Percentiles rank a stretch among this genome's conserved stretches.
These are phyloP conservation scores for Ceratonia siliqua DNA, from an alignment of 306 rosid genomes.

Conservation along the genomic window DNA sequence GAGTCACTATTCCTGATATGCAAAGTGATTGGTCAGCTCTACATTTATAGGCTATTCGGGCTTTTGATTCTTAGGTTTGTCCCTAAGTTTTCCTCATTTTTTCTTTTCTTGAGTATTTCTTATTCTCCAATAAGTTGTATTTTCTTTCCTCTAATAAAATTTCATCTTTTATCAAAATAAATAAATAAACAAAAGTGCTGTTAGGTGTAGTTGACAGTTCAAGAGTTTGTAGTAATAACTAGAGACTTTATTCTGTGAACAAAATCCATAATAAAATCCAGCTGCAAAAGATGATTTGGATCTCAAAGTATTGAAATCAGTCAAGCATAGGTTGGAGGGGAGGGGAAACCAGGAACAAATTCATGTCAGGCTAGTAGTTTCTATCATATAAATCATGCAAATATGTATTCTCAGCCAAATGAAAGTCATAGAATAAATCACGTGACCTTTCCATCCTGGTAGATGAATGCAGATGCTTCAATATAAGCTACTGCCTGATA, in stretches of 20 bases:
- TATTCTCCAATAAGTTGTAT: too few relatives aligned
- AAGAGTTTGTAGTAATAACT: constrained; percentile 20
- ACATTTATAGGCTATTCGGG: too few relatives aligned
- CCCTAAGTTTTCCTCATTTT: too few relatives aligned
- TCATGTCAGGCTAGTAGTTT: constrained; percentile 30
- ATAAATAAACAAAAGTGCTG: too few relatives aligned
- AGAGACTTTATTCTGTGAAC: constrained; percentile 13
- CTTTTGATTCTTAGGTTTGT: too few relatives aligned
- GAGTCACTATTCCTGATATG: background rate
- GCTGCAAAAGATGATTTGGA: background rate
- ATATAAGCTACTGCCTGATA: constrained; percentile 96
- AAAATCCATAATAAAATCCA: constrained; percentile 22
- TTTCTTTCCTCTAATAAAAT: too few relatives aligned
- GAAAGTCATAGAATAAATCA: constrained; percentile 29
- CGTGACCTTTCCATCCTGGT: constrained; percentile 95
- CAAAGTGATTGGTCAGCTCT: background rate
- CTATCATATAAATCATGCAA: constrained; percentile 18
- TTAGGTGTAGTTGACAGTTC: constrained; percentile 4
- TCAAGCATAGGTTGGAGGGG: background rate
- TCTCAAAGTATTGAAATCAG: constrained; percentile 6
- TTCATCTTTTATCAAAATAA: too few relatives aligned
- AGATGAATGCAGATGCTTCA: constrained; percentile 95
- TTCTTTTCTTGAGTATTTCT: too few relatives aligned
- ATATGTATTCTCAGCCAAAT: constrained; percentile 27
- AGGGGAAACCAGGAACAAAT: constrained; percentile 6